Conservation (phyloP, 805 yeast genomes). For the Kuraishia cidri region DNA sequence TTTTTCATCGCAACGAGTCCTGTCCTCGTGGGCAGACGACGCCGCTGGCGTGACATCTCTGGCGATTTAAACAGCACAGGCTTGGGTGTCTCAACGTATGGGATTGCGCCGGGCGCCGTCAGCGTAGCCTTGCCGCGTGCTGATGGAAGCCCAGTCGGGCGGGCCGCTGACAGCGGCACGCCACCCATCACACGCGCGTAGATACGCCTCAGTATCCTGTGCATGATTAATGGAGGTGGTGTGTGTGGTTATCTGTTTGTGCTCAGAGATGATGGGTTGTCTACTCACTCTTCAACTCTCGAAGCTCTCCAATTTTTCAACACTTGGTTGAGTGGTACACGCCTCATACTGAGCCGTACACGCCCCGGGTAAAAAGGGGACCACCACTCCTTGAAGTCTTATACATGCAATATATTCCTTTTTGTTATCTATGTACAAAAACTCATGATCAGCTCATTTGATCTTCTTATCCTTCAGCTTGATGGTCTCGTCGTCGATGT, state of each 20-base stretch:
- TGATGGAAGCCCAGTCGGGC: not conserved
- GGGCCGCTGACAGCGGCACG: too few relatives aligned
- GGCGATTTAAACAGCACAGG: constrained; percentile 58
- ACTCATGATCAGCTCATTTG: constrained; percentile 38
- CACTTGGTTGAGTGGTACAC: too few relatives aligned
- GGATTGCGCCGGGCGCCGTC: constrained; percentile 41
- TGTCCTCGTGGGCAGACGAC: constrained; percentile 65
- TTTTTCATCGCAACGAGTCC: constrained; percentile 79
- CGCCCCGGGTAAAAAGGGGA: too few relatives aligned
- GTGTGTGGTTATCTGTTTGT: not conserved
- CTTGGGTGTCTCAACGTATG: constrained; percentile 33
- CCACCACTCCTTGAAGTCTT: too few relatives aligned
- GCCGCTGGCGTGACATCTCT: constrained; percentile 61
- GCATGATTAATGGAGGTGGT: not conserved
- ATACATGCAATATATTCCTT: too few relatives aligned
- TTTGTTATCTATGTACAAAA: too few relatives aligned
- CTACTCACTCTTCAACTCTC: too few relatives aligned
- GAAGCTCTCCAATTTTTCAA: too few relatives aligned
- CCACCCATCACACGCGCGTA: too few relatives aligned
- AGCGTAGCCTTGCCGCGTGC: constrained; percentile 25
- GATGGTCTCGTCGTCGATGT: constrained; percentile 85
- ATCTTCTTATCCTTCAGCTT: constrained; percentile 88
- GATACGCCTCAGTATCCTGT: too few relatives aligned
- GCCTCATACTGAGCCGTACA: too few relatives aligned
- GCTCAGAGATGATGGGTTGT: too few relatives aligned